These are phyloP conservation scores for Fragaria ananassa DNA, from an alignment of 306 rosid genomes.

Conservation along the genomic window DNA sequence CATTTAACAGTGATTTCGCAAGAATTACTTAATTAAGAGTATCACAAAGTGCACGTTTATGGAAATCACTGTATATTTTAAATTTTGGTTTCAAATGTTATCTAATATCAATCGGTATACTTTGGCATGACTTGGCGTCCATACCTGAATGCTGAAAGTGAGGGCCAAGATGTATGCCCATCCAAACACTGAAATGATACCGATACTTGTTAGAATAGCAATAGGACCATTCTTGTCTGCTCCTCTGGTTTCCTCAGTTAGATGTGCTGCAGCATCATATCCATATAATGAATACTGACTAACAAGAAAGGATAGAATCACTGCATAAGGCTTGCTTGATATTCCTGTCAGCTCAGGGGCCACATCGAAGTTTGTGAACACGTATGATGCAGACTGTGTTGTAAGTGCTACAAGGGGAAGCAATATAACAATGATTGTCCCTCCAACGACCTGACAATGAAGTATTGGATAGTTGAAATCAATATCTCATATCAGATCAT, in stretches of 20 bases:
- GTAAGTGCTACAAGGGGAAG: slow-evolving; percentile 70
- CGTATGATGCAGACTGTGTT: slow-evolving; percentile 67
- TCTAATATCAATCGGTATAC: not conserved
- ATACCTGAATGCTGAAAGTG: slow-evolving; percentile 86
- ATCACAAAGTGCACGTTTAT: not conserved
- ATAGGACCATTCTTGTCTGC: slow-evolving; percentile 87
- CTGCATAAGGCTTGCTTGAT: slow-evolving; percentile 89
- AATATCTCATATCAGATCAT: not conserved
- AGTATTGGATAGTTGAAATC: not conserved
- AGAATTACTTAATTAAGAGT: not conserved
- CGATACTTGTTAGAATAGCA: slow-evolving; percentile 76
- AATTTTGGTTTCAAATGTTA: not conserved
- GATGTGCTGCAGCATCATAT: slow-evolving; percentile 91
- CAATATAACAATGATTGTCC: slow-evolving; percentile 63
- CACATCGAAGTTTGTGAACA: slow-evolving; percentile 59
- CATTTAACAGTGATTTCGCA: not conserved
- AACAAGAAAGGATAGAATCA: slow-evolving; percentile 69
- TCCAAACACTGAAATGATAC: slow-evolving; percentile 69
- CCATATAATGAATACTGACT: slow-evolving; percentile 86
- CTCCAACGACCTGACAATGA: slow-evolving; percentile 60
- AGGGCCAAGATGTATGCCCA: slow-evolving; percentile 91
- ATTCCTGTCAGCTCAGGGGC: slow-evolving; percentile 58
- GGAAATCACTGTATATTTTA: not conserved
- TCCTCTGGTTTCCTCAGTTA: slow-evolving; percentile 86
- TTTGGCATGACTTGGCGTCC: not conserved